Conservation (phyloP, 176 grass and related monocot genomes). For the Oryza australiensis region DNA sequence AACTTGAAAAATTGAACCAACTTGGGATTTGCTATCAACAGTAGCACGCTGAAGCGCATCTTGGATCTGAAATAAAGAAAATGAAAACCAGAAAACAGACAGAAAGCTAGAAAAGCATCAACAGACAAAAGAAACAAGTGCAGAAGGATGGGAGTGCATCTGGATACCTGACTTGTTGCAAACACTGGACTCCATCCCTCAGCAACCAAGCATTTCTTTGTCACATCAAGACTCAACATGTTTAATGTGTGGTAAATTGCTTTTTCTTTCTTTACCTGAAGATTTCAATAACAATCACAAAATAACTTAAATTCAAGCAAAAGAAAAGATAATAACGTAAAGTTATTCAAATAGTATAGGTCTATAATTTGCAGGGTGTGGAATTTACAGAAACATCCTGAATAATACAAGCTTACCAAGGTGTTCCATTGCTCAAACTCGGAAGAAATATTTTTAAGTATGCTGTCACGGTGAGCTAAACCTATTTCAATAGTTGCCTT, state of each 20-base stretch:
- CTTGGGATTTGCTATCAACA: conserved; percentile 79
- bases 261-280: conserved; percentile 84
- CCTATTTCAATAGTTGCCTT: conserved; percentile 88
- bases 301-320: conserved; percentile 11
- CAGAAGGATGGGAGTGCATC: not conserved
- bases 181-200: conserved; percentile 96
- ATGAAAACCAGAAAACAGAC: not conserved
- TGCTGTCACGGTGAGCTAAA: conserved; percentile 74
- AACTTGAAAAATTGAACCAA: conserved; percentile 89
- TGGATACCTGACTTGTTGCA: conserved; percentile 68
- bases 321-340: conserved; percentile 4
- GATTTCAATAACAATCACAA: conserved; percentile 28
- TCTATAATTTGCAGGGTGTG: not conserved
- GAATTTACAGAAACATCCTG: not conserved
- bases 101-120: conserved; percentile 2
- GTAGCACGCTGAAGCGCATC: conserved; percentile 77
- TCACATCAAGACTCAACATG: conserved; percentile 96
- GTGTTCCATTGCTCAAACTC: conserved; percentile 91
- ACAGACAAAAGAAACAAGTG: not conserved
- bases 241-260: conserved; percentile 95
- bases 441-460: conserved; percentile 74
- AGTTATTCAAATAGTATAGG: not conserved
- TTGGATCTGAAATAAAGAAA: conserved; percentile 56
- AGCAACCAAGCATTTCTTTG: conserved; percentile 94
- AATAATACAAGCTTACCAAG: conserved; percentile 52